Evolutionary conservation across 192 early-diverging fungal genomes (phyloP), one percentile per base, ranked within the genome.

Genomic region (Podila clonocystis): DNA sequence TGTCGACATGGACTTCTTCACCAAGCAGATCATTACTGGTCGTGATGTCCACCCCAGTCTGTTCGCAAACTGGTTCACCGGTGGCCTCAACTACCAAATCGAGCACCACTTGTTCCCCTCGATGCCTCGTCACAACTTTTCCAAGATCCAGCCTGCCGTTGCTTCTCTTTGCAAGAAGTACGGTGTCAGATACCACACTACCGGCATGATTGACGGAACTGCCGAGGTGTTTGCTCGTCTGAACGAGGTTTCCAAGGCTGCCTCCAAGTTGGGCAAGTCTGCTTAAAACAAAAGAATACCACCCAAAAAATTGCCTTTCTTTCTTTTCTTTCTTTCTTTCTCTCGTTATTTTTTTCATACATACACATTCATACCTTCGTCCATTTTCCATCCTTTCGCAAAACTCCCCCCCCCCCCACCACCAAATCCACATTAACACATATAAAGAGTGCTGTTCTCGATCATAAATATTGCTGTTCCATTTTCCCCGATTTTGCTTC

Each of bases 51-150:
- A 76, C 62, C 73, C 88, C 11, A 73, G 69, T 74, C 48, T 82
- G 17, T 88, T 95, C 68, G 84, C 84, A 57, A 88, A 95, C 84
- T 95, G 94, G 94, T 94, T 95, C 83, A 91, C 88, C 12, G 93
- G 93, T 41, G 93, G 93, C 59, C 84, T 94, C 63, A 95, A 94
- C 88, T 93, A 87, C 86, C 94, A 95, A 75, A 94, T 95, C 67
- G 93, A 95, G 82, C 94, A 95, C 86, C 94, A 95, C 75, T 64
- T 94, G 75, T 95, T 95, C 89, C 93, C 94, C 9, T 88, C 84
- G 41, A 87, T 95, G 67, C 94, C 94, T 15, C 89, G 94, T 38
- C 92, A 95, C 82, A 86, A 86, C 77, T 88, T 93, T 67, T 71
- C 74, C 57, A 86, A 89, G 75, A 82, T 91, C 24, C 85, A 89